Evolutionary conservation across 805 yeast species (phyloP).

Genomic region (Candida nonsorbophila): DNA sequence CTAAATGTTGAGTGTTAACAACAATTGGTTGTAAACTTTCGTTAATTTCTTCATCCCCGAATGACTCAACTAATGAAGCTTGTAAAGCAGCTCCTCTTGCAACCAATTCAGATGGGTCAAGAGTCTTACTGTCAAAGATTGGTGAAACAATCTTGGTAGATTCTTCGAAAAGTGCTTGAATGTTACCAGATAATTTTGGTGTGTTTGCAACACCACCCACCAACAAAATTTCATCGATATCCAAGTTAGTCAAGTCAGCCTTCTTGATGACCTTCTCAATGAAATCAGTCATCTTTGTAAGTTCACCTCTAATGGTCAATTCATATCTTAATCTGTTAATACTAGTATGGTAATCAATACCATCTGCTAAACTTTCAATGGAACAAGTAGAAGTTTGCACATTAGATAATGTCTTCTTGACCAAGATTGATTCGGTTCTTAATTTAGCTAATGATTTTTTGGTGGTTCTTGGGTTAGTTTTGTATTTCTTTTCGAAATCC

Average conservation of each 20-base stretch:
- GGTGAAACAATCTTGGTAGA: slow-evolving; percentile 73
- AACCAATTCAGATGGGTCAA: slow-evolving; percentile 83
- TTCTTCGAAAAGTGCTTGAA: slow-evolving; percentile 77
- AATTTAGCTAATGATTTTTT: slow-evolving; percentile 87
- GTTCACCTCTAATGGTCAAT: slow-evolving; percentile 73
- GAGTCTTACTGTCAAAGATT: slow-evolving; percentile 65
- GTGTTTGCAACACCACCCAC: slow-evolving; percentile 92
- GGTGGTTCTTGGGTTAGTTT: slow-evolving; percentile 72
- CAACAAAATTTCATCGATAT: slow-evolving; percentile 84
- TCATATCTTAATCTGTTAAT: slow-evolving; percentile 94
- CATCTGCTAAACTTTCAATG: slow-evolving; percentile 90
- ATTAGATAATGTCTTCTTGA: slow-evolving; percentile 89
- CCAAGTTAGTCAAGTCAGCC: slow-evolving; percentile 81
- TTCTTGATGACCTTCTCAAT: slow-evolving; percentile 69
- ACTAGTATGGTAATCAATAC: slow-evolving; percentile 87
- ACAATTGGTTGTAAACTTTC: slow-evolving; percentile 83
- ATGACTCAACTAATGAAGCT: slow-evolving; percentile 79
- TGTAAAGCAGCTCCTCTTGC: slow-evolving; percentile 96
- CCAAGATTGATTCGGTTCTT: slow-evolving; percentile 71
- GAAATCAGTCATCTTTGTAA: slow-evolving; percentile 70
- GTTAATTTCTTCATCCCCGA: slow-evolving; percentile 74
- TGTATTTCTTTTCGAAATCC: slow-evolving; percentile 87
- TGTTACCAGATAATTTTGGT: slow-evolving; percentile 80
- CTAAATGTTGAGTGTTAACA: slow-evolving; percentile 80
- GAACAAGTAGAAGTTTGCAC: slow-evolving; percentile 87